Percentiles rank a stretch among this genome's conserved stretches.
phyloP scores from a whole-genome alignment of 2,329 filamentous ascomycete species.

The Colletotrichum sp. region DNA sequence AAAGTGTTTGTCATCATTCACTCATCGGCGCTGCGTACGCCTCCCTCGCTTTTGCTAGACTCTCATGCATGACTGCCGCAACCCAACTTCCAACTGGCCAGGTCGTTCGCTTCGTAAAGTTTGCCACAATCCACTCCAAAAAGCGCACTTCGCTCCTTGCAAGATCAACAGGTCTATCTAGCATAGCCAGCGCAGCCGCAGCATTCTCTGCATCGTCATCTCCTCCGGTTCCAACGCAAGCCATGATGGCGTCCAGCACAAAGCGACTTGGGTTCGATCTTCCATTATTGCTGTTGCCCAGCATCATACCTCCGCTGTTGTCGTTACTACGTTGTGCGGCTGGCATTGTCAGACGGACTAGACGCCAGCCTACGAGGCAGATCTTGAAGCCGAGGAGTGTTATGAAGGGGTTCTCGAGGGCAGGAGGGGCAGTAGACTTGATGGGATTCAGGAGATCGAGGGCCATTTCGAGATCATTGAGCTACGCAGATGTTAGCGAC shows the following conservation, averaged over 20 bases:
- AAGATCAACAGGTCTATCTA: neutral
- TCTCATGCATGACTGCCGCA: neutral
- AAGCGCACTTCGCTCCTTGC: conserved; percentile 1
- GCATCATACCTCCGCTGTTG: neutral
- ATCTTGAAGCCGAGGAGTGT: conserved; percentile 9
- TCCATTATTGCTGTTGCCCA: neutral
- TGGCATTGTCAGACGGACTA: conserved; percentile 5
- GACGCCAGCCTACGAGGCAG: conserved; percentile 3
- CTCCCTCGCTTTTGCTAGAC: neutral
- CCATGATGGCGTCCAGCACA: conserved; percentile 9
- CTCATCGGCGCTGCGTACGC: neutral
- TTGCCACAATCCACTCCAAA: conserved; percentile 1
- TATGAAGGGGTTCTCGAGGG: conserved; percentile 5
- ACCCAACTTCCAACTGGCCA: conserved; percentile 9
- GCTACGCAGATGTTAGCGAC: neutral
- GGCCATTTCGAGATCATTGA: conserved; percentile 3
- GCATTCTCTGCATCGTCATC: neutral
- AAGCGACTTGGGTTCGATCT: conserved; percentile 5
- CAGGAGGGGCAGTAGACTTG: neutral
- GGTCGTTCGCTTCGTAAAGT: neutral
- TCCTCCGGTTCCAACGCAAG: neutral
- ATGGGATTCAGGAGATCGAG: neutral
- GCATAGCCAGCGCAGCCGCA: neutral
- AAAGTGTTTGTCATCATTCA: neutral
- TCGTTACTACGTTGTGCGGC: neutral